A percentile compares a stretch with the other conserved stretches of the same genome.
phyloP scores from a whole-genome alignment of 306 rosid genomes.

The Cucumis cinereus region DNA sequence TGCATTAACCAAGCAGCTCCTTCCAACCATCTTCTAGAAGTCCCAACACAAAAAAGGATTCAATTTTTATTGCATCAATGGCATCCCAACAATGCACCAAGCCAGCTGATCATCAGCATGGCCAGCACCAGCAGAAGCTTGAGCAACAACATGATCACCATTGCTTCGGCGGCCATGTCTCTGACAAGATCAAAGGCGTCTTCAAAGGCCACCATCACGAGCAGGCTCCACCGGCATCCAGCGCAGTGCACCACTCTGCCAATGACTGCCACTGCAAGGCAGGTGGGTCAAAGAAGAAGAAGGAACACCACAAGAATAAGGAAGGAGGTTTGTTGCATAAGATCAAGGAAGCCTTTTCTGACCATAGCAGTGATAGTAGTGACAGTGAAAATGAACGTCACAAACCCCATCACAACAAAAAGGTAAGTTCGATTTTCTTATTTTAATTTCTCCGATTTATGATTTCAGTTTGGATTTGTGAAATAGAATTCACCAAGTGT shows the following conservation, averaged over 20 bases:
- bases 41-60: background rate
- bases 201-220: background rate
- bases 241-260: background rate
- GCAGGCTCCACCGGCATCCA: background rate
- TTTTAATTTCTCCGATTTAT: background rate
- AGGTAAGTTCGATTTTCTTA: background rate
- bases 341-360: background rate
- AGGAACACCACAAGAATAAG: background rate
- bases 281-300: background rate
- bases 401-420: background rate
- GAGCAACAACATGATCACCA: background rate
- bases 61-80: background rate
- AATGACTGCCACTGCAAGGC: background rate
- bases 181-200: background rate
- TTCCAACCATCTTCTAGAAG: background rate
- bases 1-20: background rate
- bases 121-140: background rate
- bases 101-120: background rate
- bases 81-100: background rate
- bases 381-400: conserved; percentile 12
- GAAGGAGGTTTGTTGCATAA: background rate
- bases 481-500: background rate
- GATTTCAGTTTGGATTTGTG: too few relatives aligned
- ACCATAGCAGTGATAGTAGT: background rate
- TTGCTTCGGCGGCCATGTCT: background rate